Evolutionary conservation across 2,329 filamentous ascomycete species (phyloP).

Genomic region (Fusarium sp.): DNA sequence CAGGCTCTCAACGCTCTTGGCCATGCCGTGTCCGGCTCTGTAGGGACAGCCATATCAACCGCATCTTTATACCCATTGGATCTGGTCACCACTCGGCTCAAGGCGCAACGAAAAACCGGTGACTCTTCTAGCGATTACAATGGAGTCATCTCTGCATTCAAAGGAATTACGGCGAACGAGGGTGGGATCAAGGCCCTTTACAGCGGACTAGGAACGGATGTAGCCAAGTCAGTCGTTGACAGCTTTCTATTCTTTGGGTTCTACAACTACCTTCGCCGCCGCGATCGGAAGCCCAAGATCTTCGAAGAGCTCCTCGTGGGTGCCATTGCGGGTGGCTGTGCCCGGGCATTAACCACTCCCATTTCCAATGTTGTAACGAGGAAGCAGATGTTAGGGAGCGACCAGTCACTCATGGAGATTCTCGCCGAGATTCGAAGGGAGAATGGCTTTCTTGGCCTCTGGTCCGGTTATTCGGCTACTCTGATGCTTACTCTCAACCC

Average conservation of each 20-base stretch:
- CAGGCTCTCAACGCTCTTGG: conserved; percentile 78
- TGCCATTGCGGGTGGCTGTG: conserved; percentile 79
- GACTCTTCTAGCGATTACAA: conserved; percentile 68
- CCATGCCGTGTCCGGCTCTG: conserved; percentile 84
- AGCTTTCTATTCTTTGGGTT: conserved; percentile 90
- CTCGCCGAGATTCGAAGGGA: conserved; percentile 75
- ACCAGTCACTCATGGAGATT: conserved; percentile 68
- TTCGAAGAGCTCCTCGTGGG: conserved; percentile 83
- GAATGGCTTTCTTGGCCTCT: conserved; percentile 82
- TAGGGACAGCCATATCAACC: conserved; percentile 84
- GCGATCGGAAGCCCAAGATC: conserved; percentile 66
- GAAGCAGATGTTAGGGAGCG: conserved; percentile 76
- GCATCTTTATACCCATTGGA: conserved; percentile 85
- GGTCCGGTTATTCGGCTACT: conserved; percentile 89
- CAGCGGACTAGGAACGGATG: conserved; percentile 73
- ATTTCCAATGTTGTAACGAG: conserved; percentile 86
- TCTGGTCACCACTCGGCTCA: conserved; percentile 84
- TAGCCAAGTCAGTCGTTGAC: conserved; percentile 78
- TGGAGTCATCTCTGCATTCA: conserved; percentile 77
- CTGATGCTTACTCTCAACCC: conserved; percentile 88
- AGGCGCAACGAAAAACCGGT: conserved; percentile 77
- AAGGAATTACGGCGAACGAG: conserved; percentile 78
- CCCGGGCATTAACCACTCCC: conserved; percentile 83
- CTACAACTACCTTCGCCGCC: conserved; percentile 71
- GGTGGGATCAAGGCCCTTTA: conserved; percentile 82